phyloP scores from a whole-genome alignment of 2,329 filamentous ascomycete species.

The Anthostomella pinea region DNA sequence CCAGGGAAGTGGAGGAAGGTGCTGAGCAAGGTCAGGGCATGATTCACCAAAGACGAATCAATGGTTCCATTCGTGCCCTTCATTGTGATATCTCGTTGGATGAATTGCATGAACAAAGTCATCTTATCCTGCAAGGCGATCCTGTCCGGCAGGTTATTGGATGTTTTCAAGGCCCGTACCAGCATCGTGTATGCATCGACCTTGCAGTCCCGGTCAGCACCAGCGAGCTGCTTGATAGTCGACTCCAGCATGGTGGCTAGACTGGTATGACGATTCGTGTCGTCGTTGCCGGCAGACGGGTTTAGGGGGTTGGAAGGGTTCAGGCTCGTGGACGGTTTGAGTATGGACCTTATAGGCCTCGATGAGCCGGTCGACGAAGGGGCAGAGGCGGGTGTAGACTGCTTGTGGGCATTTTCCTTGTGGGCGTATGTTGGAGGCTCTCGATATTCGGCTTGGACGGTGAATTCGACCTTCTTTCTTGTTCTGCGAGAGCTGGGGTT shows the following conservation, averaged over 20 bases:
- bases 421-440: constrained; percentile 48
- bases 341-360: constrained; percentile 63
- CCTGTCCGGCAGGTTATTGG: constrained; percentile 75
- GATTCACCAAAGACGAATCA: constrained; percentile 70
- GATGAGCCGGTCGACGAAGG: constrained; percentile 37
- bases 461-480: constrained; percentile 58
- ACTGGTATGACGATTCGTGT: constrained; percentile 42
- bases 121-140: constrained; percentile 74
- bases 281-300: constrained; percentile 40
- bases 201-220: constrained; percentile 67
- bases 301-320: constrained; percentile 43
- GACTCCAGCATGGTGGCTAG: constrained; percentile 83
- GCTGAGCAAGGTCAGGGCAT: constrained; percentile 74
- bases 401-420: constrained; percentile 34
- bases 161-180: constrained; percentile 71
- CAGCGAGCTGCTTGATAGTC: constrained; percentile 75
- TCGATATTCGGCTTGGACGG: constrained; percentile 53
- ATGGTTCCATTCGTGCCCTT: constrained; percentile 52
- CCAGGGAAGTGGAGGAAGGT: constrained; percentile 73
- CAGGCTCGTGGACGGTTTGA: constrained; percentile 63
- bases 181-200: constrained; percentile 86
- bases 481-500: constrained; percentile 42
- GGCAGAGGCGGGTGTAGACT: constrained; percentile 40
- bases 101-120: constrained; percentile 73
- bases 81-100: constrained; percentile 74